phyloP scores from a whole-genome alignment of 2,329 filamentous ascomycete genomes.

The Aspergillus brunneoviolaceus region DNA sequence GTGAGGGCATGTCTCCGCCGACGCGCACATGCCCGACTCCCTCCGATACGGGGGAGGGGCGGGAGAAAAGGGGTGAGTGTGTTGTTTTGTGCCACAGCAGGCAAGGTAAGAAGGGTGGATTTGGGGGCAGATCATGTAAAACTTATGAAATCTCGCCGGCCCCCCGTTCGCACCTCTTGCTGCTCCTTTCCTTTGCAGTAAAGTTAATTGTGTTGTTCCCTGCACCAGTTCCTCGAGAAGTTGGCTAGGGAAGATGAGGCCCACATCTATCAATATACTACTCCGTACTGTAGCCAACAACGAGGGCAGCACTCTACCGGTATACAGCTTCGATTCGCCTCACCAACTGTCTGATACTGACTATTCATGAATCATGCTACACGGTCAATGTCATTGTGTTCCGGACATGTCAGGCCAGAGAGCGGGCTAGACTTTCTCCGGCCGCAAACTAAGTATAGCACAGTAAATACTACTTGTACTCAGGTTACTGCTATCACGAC shows the following conservation, averaged over 20 bases:
- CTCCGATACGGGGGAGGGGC: neutral
- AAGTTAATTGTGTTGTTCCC: neutral
- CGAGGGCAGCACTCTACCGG: no score
- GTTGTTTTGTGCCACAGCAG: neutral
- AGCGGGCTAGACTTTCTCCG: neutral
- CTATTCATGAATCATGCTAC: neutral
- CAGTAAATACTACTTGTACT: no score
- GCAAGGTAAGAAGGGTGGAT: neutral
- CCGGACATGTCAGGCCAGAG: neutral
- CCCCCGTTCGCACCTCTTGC: neutral
- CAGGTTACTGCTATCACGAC: no score
- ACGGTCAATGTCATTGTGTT: conserved; percentile 1
- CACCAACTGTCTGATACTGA: neutral
- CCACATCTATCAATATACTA: no score
- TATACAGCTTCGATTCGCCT: neutral
- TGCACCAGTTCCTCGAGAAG: neutral
- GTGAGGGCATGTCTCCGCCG: neutral
- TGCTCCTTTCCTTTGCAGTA: neutral
- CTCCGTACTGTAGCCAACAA: no score
- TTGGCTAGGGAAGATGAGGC: no score
- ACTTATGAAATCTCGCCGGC: neutral
- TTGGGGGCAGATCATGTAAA: neutral
- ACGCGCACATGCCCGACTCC: neutral
- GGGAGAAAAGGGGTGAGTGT: conserved; percentile 6
- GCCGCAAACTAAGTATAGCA: neutral